Evolutionary conservation across 139 green algal species (phyloP).

Genomic region (Micractinium conductrix): DNA sequence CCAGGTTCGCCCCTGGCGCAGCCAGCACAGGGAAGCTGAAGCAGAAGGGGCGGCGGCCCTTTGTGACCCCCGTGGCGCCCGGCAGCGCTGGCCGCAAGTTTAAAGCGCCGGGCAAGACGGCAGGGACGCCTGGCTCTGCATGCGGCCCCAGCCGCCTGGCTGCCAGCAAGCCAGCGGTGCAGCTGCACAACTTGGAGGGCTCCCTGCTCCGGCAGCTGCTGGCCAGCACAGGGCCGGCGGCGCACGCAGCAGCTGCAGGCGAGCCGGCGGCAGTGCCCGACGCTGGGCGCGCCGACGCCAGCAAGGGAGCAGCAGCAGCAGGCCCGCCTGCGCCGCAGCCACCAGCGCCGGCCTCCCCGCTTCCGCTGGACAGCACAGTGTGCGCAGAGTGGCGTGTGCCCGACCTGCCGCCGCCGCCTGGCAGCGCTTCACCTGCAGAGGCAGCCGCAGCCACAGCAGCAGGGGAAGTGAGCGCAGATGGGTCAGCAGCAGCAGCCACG

Average conservation of each 20-base stretch:
- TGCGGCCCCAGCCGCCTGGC: constrained; percentile 11
- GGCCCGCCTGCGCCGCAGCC: not conserved
- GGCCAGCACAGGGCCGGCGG: not conserved
- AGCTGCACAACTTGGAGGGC: constrained; percentile 33
- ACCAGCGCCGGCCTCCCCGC: not conserved
- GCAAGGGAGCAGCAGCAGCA: constrained; percentile 11
- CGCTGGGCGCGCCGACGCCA: not conserved
- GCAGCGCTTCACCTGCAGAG: not conserved
- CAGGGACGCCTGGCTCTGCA: not conserved
- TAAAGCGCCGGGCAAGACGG: constrained; percentile 3
- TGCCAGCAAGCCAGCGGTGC: not conserved
- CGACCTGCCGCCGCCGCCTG: not conserved
- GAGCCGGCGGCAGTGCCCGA: not conserved
- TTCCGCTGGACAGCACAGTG: constrained; percentile 19
- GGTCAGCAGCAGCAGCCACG: not conserved
- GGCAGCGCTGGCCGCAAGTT: constrained; percentile 5
- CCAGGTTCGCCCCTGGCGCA: not conserved
- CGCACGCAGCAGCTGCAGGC: not conserved
- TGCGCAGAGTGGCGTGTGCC: not conserved
- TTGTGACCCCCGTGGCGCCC: constrained; percentile 2
- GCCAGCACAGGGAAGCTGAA: constrained; percentile 18
- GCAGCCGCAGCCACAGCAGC: not conserved
- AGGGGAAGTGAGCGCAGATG: not conserved
- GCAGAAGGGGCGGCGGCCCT: not conserved
- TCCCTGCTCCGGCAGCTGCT: constrained; percentile 9